Base-by-base conservation (phyloP, 1,139 yeast genomes). In the Pichiaceae sp. region DNA sequence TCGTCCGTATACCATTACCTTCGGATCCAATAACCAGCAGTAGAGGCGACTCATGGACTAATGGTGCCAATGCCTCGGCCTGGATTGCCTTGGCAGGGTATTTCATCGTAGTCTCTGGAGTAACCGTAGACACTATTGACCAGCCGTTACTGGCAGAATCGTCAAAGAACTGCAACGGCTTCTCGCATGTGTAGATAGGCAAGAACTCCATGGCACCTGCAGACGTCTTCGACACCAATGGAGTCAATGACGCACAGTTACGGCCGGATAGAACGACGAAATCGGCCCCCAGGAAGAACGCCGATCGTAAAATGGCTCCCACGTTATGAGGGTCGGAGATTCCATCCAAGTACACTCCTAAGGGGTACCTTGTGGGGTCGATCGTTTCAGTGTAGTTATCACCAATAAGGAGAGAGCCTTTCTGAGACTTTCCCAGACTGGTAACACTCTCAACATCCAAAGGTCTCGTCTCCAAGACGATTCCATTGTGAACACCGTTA, bases 251-350 rank as follows among this genome's bases (percentile, higher is more conserved):
- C 1, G 96, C 86, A 47, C 85, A 74, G 52, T 84, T 80, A 43
- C 71, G 73, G 31, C 72, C 75, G 2, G 95, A 82, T 35, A 82
- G 62, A 2, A 83, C 74, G 12, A 87, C 63, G 49, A 85, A 83
- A 57, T 87, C 96, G 1, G 72, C 95, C 3, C 96, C 96, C 30
- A 87, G 65, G 57, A 71, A 87, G 57, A 77, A 83, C 0, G 95
- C 93, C 1, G 89, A 73, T 52, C 97, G 66, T 24, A 86, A 60
- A 34, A 89, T 77, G 25, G 94, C 94, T 2, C 97, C 97, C 49
- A 85, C 66, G 53, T 89, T 89, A 54, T 85, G 95, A 0, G 96
- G 94, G 54, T 89, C 96, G 4, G 87, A 78, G 36, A 89, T 70
- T 42, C 84, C 89, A 57, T 87, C 96, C 31, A 87, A 59, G 49